Conservation (phyloP, 352 stramenopile species). For the Pythium pyrilobum region DNA sequence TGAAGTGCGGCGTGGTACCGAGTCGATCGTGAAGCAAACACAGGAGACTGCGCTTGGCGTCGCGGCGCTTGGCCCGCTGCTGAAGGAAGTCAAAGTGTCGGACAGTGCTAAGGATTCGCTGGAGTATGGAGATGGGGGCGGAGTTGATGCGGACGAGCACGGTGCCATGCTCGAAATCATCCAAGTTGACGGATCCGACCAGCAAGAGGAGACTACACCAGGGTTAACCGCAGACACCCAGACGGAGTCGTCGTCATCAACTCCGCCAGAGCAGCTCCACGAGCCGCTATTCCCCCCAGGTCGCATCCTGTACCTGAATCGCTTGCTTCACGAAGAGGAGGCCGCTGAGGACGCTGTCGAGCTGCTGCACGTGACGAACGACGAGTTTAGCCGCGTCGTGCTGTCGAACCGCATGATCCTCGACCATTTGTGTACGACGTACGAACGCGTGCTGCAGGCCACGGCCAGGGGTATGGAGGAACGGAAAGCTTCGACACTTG, state of each 20-base stretch:
- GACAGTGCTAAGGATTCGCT: background rate
- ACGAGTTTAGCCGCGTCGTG: slow-evolving; percentile 67
- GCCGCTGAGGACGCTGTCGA: slow-evolving; percentile 25
- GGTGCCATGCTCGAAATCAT: background rate
- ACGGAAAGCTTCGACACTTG: too few relatives aligned
- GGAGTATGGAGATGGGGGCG: background rate
- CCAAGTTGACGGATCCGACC: too few relatives aligned
- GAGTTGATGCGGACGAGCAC: background rate
- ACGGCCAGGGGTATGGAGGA: background rate
- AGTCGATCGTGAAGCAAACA: slow-evolving; percentile 14
- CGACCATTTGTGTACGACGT: slow-evolving; percentile 82
- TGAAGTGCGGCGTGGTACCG: slow-evolving; percentile 16
- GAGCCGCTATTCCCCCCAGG: slow-evolving; percentile 65
- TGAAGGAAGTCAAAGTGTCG: background rate
- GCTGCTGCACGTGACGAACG: slow-evolving; percentile 55
- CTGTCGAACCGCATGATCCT: slow-evolving; percentile 82
- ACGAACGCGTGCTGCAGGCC: slow-evolving; percentile 52
- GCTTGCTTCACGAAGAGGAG: background rate
- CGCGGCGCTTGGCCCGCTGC: background rate
- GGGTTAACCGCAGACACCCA: background rate
- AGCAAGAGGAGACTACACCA: background rate
- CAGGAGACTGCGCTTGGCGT: background rate
- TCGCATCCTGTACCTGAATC: slow-evolving; percentile 66
- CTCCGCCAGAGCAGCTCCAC: slow-evolving; percentile 25
- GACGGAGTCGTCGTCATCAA: too few relatives aligned